Percentiles rank a stretch among this genome's conserved stretches.
These are phyloP conservation scores for Sugiyamaella floridensis DNA, from an alignment of 805 yeast species.

Conservation along the genomic window DNA sequence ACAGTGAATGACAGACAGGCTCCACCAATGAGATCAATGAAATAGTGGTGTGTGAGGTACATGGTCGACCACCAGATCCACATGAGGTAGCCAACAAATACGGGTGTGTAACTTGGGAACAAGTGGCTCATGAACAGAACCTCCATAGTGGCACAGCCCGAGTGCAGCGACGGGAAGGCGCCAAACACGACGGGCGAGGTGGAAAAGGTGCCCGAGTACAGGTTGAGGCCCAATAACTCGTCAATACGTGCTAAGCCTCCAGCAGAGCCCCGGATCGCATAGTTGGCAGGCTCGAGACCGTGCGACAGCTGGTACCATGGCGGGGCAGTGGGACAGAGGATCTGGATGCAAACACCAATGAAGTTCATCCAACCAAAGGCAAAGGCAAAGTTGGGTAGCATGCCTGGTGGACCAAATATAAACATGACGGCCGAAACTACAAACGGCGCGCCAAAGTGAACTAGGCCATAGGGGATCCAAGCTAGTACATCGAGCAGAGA, in stretches of 20 bases:
- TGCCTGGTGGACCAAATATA: slow-evolving; percentile 85
- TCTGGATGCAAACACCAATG: slow-evolving; percentile 75
- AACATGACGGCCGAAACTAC: slow-evolving; percentile 72
- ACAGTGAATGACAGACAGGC: slow-evolving; percentile 70
- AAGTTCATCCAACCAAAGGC: slow-evolving; percentile 94
- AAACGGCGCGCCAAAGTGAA: slow-evolving; percentile 88
- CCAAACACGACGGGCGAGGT: slow-evolving; percentile 94
- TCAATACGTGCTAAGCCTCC: slow-evolving; percentile 93
- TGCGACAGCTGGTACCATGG: slow-evolving; percentile 91
- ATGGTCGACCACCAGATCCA: slow-evolving; percentile 99
- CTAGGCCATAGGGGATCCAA: slow-evolving; percentile 90
- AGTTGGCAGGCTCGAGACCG: slow-evolving; percentile 85
- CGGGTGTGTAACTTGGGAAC: slow-evolving; percentile 61
- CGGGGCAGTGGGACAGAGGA: slow-evolving; percentile 87
- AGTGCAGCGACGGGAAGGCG: slow-evolving; percentile 78
- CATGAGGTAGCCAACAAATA: slow-evolving; percentile 70
- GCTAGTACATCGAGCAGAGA: slow-evolving; percentile 73
- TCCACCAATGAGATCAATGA: slow-evolving; percentile 90
- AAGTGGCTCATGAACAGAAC: slow-evolving; percentile 77
- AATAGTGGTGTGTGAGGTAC: slow-evolving; percentile 96
- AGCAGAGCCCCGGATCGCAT: slow-evolving; percentile 87
- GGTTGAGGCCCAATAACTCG: slow-evolving; percentile 62
- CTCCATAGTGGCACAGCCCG: slow-evolving; percentile 92
- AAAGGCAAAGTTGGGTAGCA: slow-evolving; percentile 76
- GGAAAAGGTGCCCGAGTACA: slow-evolving; percentile 74